These are phyloP conservation scores for Uromyces viciae-fabae DNA, from an alignment of 1,284 basidiomycete species.

Conservation along the genomic window DNA sequence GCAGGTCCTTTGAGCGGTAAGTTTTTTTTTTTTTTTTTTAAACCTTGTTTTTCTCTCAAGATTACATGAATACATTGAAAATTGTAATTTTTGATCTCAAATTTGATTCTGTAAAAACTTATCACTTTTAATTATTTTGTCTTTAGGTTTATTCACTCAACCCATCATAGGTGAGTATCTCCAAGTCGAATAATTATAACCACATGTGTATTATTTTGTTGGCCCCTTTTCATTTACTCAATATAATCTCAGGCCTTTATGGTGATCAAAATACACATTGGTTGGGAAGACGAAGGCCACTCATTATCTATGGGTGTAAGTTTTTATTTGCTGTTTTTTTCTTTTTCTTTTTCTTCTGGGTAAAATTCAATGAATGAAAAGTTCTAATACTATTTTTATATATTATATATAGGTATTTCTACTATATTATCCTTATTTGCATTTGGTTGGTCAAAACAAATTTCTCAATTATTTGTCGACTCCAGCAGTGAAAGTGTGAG, in stretches of 20 bases:
- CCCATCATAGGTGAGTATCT: constrained; percentile 52
- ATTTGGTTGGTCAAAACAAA: constrained; percentile 37
- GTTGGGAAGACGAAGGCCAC: constrained; percentile 48
- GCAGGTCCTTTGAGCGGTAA: constrained; percentile 53
- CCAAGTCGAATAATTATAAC: constrained; percentile 49
- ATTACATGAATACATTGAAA: neutral
- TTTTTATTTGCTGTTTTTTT: constrained; percentile 48
- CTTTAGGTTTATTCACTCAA: constrained; percentile 48
- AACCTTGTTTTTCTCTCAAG: too few relatives aligned
- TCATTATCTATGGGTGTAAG: constrained; percentile 52
- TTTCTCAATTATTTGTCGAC: neutral
- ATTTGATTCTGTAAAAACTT: neutral
- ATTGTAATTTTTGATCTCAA: neutral
- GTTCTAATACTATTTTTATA: neutral
- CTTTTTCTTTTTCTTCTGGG: neutral
- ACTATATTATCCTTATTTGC: constrained; percentile 9
- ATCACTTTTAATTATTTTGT: too few relatives aligned
- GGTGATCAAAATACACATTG: constrained; percentile 45
- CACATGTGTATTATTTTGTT: constrained; percentile 49
- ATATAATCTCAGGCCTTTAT: constrained; percentile 49
- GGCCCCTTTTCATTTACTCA: constrained; percentile 39
- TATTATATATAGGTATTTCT: neutral
- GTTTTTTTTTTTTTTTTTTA: constrained; percentile 18
- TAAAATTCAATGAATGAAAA: neutral
- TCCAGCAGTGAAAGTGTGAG: neutral